A percentile compares a stretch with the other conserved stretches of the same genome.
Conservation (phyloP, 2,329 filamentous ascomycete species). For the Ascomycota sp. region DNA sequence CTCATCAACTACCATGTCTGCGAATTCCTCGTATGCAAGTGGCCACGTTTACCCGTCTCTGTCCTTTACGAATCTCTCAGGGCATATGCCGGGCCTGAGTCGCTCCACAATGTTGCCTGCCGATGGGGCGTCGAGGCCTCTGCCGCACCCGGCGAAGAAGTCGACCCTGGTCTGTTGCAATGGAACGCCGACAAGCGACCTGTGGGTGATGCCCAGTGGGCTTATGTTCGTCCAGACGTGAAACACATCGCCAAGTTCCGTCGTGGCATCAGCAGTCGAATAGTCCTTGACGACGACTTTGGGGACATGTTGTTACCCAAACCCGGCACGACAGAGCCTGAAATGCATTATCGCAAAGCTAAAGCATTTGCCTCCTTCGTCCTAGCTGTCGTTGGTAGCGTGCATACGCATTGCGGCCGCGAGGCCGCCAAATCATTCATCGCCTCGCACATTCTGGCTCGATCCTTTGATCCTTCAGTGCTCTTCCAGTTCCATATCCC, state of each 20-base stretch:
- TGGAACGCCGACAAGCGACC: constrained; percentile 36
- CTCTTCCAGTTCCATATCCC: constrained; percentile 76
- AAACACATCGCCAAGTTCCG: constrained; percentile 26
- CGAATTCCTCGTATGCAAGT: constrained; percentile 74
- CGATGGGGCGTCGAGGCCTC: constrained; percentile 88
- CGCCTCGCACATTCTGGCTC: constrained; percentile 61
- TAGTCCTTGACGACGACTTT: constrained; percentile 71
- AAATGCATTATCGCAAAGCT: constrained; percentile 46
- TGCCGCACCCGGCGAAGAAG: constrained; percentile 72
- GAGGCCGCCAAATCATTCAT: constrained; percentile 67
- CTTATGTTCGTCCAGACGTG: constrained; percentile 29
- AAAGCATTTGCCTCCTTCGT: constrained; percentile 57
- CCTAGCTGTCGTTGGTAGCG: constrained; percentile 60
- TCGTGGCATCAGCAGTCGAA: constrained; percentile 52
- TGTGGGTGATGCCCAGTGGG: constrained; percentile 24
- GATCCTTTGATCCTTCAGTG: constrained; percentile 52
- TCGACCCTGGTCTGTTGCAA: constrained; percentile 79
- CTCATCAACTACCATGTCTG: constrained; percentile 76
- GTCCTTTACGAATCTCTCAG: constrained; percentile 73
- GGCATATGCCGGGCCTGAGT: constrained; percentile 59
- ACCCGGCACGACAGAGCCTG: constrained; percentile 7
- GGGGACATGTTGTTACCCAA: constrained; percentile 33
- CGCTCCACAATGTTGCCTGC: constrained; percentile 50
- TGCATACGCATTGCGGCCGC: constrained; percentile 71
- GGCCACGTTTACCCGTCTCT: constrained; percentile 75